Evolutionary conservation across 2,329 filamentous ascomycete genomes (phyloP), one percentile per base, ranked within the genome.

Genomic region (Aureobasidium sp.): DNA sequence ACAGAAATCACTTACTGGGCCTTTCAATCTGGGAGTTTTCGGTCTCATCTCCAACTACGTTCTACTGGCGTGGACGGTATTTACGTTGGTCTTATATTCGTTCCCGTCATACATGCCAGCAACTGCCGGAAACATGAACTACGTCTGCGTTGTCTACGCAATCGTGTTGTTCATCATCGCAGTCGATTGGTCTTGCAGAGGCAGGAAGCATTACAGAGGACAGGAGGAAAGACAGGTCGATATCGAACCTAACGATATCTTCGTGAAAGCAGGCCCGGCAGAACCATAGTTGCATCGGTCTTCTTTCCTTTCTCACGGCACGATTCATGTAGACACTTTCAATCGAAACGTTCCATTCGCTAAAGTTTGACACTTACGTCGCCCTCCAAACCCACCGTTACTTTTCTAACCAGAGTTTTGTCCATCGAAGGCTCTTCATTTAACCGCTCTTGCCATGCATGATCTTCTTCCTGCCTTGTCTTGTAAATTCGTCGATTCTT

Each of bases 21-120:
- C 78, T 0, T 81, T 81, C 70, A 80, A 76, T 74, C 68, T 81
- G 30, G 78, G 78, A 1, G 71, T 70, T 5, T 44, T 78, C 45
- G 79, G 78, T 1, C 62, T 75, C 27, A 66, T 76, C 48, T 68
- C 75, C 14, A 80, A 81, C 64, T 67, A 74, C 21, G 71, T 81
- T 7, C 70, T 79, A 0, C 68, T 81, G 14, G 45, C 67, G 14
- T 82, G 79, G 78, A 81, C 78, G 0, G 41, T 75, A 32, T 79
- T 82, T 64, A 80, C 79, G 0, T 71, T 81, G 53, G 65, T 81
- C 55, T 78, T 81, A 10, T 63, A 61, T 32, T 57, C 49, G 7
- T 63, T 63, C 44, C 62, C 62, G 4, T 58, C 51, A 21, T 61
- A 44, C 21, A 57, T 57, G 62, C 62, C 62, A 1, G 62, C 45